phyloP scores from a whole-genome alignment of 2,329 filamentous ascomycete genomes.

The Pseudogymnoascus sp. region DNA sequence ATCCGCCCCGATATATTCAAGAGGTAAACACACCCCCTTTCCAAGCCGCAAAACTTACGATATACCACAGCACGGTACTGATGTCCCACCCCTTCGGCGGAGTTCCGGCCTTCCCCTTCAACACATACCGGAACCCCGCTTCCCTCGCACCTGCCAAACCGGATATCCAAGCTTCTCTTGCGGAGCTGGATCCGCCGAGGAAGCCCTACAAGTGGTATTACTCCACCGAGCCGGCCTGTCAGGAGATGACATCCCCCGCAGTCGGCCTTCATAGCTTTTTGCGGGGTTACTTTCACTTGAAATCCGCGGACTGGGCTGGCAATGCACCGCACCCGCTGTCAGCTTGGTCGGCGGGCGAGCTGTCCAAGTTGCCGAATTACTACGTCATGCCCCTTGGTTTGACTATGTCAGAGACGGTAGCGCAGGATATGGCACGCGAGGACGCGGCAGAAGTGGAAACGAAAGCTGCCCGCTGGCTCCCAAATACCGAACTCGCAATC shows the following conservation, averaged over 20 bases:
- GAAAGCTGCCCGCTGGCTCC: constrained; percentile 41
- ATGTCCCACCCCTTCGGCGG: constrained; percentile 60
- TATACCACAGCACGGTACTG: constrained; percentile 39
- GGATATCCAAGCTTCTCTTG: constrained; percentile 51
- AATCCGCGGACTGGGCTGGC: constrained; percentile 51
- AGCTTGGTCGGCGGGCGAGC: constrained; percentile 48
- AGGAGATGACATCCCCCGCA: constrained; percentile 40
- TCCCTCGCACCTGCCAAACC: constrained; percentile 19
- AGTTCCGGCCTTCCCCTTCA: constrained; percentile 41
- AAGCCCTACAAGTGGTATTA: constrained; percentile 69
- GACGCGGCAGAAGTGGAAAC: constrained; percentile 36
- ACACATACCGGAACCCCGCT: constrained; percentile 32
- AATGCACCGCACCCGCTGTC: constrained; percentile 48
- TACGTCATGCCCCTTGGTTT: constrained; percentile 56
- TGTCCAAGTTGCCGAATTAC: constrained; percentile 57
- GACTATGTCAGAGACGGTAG: constrained; percentile 53
- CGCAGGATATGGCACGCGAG: constrained; percentile 46
- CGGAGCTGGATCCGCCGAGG: constrained; percentile 42
- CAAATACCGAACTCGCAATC: constrained; percentile 48
- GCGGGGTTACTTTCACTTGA: constrained; percentile 61
- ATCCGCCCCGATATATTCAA: constrained; percentile 59
- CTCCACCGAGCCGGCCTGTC: constrained; percentile 39
- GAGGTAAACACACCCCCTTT: constrained; percentile 27
- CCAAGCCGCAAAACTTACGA: neutral
- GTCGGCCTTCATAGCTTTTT: constrained; percentile 54